A percentile compares a stretch with the other conserved stretches of the same genome.
These are phyloP conservation scores for Metrosideros polymorpha DNA, from an alignment of 441 rosid species.

Conservation along the genomic window DNA sequence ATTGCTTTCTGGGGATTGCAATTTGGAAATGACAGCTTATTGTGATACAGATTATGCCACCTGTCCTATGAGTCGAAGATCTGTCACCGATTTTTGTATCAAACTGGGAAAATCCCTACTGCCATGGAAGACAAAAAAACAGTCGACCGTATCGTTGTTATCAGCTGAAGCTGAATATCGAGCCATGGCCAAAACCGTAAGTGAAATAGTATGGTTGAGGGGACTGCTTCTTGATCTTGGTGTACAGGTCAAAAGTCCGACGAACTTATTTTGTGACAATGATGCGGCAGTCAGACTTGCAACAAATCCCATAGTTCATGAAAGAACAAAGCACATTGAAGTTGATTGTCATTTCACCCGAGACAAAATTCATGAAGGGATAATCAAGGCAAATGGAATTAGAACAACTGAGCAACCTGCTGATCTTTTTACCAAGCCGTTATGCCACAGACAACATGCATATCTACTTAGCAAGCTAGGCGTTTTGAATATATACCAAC, in stretches of 20 bases:
- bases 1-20: neutral
- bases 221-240: neutral
- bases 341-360: neutral
- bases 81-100: neutral
- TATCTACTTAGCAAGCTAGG: too few species aligned
- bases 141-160: neutral
- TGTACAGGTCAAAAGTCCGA: neutral
- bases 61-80: neutral
- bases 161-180: neutral
- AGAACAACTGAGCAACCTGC: too few species aligned
- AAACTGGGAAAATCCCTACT: neutral
- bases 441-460: too few species aligned
- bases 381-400: too few species aligned
- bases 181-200: neutral
- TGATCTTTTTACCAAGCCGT: too few species aligned
- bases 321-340: neutral
- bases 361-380: too few species aligned
- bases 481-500: too few species aligned
- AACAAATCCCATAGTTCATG: neutral
- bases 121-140: neutral
- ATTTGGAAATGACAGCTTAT: neutral
- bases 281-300: neutral
- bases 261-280: neutral
- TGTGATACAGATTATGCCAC: neutral
- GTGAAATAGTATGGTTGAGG: neutral